phyloP scores from a whole-genome alignment of 148 eudicot genomes.

The Rhododendron griersonianum region DNA sequence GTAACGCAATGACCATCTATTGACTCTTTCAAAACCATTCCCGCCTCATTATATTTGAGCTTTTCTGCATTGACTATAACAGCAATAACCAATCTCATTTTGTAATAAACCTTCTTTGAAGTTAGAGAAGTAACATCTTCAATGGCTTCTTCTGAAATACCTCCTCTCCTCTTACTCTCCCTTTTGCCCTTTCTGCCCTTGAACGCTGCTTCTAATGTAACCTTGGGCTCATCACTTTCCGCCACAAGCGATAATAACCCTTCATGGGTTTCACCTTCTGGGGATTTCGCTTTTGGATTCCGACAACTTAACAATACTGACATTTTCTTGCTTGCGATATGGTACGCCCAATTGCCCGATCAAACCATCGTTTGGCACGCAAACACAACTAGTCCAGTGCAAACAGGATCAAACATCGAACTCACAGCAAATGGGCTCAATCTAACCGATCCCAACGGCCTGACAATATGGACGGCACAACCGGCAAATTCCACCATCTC shows the following conservation, averaged over 20 bases:
- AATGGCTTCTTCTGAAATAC: not conserved
- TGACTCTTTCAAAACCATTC: no score
- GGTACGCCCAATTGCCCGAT: not conserved
- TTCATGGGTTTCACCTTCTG: conserved; percentile 3
- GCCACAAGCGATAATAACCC: not conserved
- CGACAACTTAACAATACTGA: not conserved
- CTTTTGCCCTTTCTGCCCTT: not conserved
- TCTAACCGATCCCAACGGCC: not conserved
- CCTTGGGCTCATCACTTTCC: not conserved
- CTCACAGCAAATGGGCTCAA: not conserved
- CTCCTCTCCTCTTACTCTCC: not conserved
- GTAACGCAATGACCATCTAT: no score
- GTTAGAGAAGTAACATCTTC: not conserved
- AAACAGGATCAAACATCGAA: not conserved
- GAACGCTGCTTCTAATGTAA: not conserved
- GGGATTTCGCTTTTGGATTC: not conserved
- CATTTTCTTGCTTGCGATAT: not conserved
- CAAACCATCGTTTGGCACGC: not conserved
- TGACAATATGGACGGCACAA: not conserved
- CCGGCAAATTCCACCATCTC: not conserved
- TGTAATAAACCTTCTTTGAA: not conserved
- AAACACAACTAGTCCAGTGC: not conserved
- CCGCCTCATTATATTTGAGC: no score
- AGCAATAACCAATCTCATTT: no score
- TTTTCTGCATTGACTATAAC: no score